These are phyloP conservation scores for Catunica adiposa DNA, from an alignment of 2,329 filamentous ascomycete genomes.

Conservation along the genomic window DNA sequence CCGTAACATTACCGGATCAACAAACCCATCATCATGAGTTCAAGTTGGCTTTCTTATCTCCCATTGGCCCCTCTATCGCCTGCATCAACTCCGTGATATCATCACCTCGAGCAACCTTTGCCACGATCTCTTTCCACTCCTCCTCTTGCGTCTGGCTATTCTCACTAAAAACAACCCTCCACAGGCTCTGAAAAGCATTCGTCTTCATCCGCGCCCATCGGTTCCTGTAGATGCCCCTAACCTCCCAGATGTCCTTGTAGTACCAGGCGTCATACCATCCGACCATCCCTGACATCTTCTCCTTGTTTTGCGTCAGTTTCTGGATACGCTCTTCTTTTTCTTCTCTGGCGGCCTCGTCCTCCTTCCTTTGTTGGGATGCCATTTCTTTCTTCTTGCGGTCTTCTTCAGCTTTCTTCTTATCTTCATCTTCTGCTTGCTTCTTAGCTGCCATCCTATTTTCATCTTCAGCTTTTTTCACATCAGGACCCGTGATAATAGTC, in stretches of 20 bases:
- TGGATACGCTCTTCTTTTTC: neutral
- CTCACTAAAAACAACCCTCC: neutral
- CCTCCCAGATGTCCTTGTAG: neutral
- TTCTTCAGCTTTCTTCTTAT: neutral
- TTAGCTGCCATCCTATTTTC: too few species aligned
- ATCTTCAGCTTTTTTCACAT: too few species aligned
- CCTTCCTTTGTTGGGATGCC: slow-evolving; percentile 15
- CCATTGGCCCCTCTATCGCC: neutral
- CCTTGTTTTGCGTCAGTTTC: neutral
- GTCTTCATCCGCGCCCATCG: slow-evolving; percentile 1
- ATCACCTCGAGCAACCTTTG: neutral
- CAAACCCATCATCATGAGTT: neutral
- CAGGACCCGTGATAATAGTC: too few species aligned
- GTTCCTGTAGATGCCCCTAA: slow-evolving; percentile 1
- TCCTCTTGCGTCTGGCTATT: neutral
- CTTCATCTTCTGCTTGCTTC: neutral
- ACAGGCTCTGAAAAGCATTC: neutral
- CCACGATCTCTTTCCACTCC: too few species aligned
- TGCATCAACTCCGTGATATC: neutral
- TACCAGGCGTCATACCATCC: slow-evolving; percentile 2
- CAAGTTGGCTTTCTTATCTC: neutral
- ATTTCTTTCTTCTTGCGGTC: slow-evolving; percentile 11
- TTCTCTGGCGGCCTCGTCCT: neutral
- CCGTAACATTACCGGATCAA: neutral
- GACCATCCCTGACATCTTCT: neutral